Evolutionary conservation across 2,329 filamentous ascomycete species (phyloP).

Genomic region (Colletotrichum sp.): DNA sequence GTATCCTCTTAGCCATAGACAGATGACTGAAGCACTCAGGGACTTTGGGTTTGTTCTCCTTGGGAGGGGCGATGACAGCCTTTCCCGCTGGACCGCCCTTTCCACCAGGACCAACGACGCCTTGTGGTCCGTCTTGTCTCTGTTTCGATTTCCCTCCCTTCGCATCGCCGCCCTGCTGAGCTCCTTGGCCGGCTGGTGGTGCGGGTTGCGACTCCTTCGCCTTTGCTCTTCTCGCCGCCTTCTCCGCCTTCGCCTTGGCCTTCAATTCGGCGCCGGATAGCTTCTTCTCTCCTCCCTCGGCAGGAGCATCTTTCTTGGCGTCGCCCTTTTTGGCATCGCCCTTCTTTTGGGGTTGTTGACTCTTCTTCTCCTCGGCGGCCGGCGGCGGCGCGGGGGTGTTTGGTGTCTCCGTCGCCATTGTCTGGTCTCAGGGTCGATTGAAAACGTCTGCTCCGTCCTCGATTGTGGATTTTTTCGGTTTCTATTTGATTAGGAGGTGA

Average conservation of each 20-base stretch:
- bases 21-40: constrained; percentile 83
- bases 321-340: background rate
- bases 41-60: constrained; percentile 64
- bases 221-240: constrained; percentile 81
- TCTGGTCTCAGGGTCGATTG: background rate
- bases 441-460: background rate
- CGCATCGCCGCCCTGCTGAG: constrained; percentile 41
- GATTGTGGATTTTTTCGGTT: background rate
- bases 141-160: constrained; percentile 53
- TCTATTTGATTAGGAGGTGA: background rate
- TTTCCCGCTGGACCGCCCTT: constrained; percentile 38
- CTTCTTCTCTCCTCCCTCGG: constrained; percentile 51
- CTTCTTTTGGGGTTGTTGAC: constrained; percentile 8
- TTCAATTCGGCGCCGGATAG: constrained; percentile 82
- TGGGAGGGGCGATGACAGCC: constrained; percentile 41
- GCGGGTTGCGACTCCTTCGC: constrained; percentile 62
- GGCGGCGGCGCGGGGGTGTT: background rate
- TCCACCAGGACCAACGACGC: constrained; percentile 29
- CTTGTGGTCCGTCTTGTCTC: constrained; percentile 48
- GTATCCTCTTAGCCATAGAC: constrained; percentile 67
- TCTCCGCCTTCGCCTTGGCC: constrained; percentile 88
- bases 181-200: constrained; percentile 40
- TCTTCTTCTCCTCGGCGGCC: constrained; percentile 8
- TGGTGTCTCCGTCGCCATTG: constrained; percentile 19
- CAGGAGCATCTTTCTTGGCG: background rate